Conservation (phyloP, 306 rosid genomes). For the Quercus glauca region DNA sequence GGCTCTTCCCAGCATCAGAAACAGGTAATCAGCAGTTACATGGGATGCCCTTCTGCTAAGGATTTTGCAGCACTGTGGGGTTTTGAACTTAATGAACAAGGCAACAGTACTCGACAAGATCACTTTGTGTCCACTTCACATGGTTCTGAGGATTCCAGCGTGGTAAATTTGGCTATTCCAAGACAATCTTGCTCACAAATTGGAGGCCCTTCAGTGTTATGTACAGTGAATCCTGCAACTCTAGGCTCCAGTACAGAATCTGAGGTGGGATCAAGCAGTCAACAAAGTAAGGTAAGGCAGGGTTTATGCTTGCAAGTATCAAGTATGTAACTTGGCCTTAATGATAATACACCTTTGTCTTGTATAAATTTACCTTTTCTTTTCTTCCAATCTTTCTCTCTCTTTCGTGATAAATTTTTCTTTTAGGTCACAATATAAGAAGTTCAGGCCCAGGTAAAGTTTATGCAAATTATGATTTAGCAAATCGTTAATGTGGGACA, state of each 20-base stretch:
- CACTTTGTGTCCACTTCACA: conserved; percentile 35
- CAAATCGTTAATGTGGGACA: background rate
- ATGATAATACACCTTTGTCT: background rate
- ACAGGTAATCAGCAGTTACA: conserved; percentile 56
- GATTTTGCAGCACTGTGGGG: conserved; percentile 82
- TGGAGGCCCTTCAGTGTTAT: conserved; percentile 13
- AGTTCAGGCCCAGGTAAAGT: background rate
- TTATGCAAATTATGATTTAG: background rate
- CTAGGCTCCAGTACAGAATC: conserved; percentile 6
- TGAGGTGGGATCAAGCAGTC: conserved; percentile 41
- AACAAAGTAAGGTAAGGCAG: conserved; percentile 47
- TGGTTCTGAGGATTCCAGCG: conserved; percentile 42
- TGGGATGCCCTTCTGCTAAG: conserved; percentile 76
- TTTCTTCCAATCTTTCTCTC: background rate
- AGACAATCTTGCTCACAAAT: conserved; percentile 21
- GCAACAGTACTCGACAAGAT: conserved; percentile 29
- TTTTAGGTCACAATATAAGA: background rate
- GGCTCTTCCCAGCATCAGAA: conserved; percentile 45
- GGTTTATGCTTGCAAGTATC: background rate
- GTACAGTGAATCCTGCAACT: conserved; percentile 13
- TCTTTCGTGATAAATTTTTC: background rate
- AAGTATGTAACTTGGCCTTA: background rate
- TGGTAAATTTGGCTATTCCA: conserved; percentile 11
- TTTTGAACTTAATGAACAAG: conserved; percentile 46
- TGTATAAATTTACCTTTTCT: background rate